phyloP scores from a whole-genome alignment of 495 filamentous ascomycete species.

The Pseudevernia furfuracea region DNA sequence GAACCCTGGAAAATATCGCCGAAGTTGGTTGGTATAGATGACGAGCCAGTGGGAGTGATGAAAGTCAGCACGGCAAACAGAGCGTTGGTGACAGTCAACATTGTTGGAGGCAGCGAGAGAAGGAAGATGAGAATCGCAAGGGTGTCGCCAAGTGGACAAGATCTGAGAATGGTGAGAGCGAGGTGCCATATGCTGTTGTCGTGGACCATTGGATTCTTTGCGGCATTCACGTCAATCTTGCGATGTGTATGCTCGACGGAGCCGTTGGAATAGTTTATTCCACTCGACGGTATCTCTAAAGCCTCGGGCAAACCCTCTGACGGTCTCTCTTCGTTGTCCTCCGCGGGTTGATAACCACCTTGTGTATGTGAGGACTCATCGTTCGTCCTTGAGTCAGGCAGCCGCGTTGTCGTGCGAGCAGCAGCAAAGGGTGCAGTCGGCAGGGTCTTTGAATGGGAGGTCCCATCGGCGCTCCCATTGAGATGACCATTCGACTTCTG shows the following conservation, averaged over 20 bases:
- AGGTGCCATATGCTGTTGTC: constrained; percentile 60
- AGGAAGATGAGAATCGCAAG: constrained; percentile 97
- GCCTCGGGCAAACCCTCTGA: constrained; percentile 13
- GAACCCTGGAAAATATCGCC: constrained; percentile 68
- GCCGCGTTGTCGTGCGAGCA: constrained; percentile 35
- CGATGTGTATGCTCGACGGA: constrained; percentile 44
- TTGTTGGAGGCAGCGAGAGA: constrained; percentile 87
- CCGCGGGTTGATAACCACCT: background rate
- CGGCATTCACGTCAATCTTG: constrained; percentile 56
- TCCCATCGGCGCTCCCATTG: constrained; percentile 50
- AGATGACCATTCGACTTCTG: constrained; percentile 57
- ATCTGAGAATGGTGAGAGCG: constrained; percentile 76
- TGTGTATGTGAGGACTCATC: constrained; percentile 14
- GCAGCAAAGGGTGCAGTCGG: constrained; percentile 37
- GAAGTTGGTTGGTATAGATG: constrained; percentile 49
- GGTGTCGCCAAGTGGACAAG: constrained; percentile 89
- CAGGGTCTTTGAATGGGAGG: constrained; percentile 36
- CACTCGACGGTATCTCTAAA: constrained; percentile 22
- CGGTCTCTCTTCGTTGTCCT: background rate
- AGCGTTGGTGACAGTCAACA: constrained; percentile 83
- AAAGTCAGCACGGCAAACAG: constrained; percentile 92
- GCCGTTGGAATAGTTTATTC: constrained; percentile 26
- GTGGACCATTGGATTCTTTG: constrained; percentile 59
- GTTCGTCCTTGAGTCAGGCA: constrained; percentile 27
- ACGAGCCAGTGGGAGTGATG: constrained; percentile 61